Conservation (phyloP, 1,284 basidiomycete genomes). For the Coriolopsis trogii region DNA sequence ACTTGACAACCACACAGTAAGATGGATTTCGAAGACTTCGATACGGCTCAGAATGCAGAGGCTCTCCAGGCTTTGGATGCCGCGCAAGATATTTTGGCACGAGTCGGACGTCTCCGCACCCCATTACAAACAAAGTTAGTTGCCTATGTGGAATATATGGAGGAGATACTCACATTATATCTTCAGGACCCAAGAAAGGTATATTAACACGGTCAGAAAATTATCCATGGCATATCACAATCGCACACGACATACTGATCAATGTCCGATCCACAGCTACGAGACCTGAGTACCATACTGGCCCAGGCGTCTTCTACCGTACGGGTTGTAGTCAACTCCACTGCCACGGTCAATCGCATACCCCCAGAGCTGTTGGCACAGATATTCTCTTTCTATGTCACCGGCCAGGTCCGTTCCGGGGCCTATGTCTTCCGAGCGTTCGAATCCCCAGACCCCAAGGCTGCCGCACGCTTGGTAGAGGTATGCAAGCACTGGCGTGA, state of each 20-base stretch:
- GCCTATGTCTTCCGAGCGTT: constrained; percentile 27
- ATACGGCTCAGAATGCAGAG: too few species aligned
- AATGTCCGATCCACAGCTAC: background rate
- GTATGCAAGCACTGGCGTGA: constrained; percentile 54
- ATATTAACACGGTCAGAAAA: too few species aligned
- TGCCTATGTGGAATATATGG: too few species aligned
- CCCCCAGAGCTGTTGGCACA: constrained; percentile 57
- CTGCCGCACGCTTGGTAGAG: constrained; percentile 51
- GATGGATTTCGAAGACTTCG: too few species aligned
- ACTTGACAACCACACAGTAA: too few species aligned
- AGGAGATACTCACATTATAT: too few species aligned
- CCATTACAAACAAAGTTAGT: too few species aligned
- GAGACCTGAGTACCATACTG: background rate
- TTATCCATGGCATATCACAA: too few species aligned
- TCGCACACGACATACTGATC: background rate
- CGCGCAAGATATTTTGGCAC: too few species aligned
- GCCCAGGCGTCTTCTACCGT: background rate
- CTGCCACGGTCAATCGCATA: constrained; percentile 45
- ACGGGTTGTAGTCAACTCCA: constrained; percentile 1
- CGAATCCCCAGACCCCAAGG: constrained; percentile 25
- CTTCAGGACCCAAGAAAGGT: too few species aligned
- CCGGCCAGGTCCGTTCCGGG: constrained; percentile 33
- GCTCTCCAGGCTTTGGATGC: too few species aligned
- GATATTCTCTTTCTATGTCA: constrained; percentile 54
- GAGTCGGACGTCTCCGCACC: too few species aligned